Conservation (phyloP, 2,329 filamentous ascomycete genomes). For the Claviceps pusilla region DNA sequence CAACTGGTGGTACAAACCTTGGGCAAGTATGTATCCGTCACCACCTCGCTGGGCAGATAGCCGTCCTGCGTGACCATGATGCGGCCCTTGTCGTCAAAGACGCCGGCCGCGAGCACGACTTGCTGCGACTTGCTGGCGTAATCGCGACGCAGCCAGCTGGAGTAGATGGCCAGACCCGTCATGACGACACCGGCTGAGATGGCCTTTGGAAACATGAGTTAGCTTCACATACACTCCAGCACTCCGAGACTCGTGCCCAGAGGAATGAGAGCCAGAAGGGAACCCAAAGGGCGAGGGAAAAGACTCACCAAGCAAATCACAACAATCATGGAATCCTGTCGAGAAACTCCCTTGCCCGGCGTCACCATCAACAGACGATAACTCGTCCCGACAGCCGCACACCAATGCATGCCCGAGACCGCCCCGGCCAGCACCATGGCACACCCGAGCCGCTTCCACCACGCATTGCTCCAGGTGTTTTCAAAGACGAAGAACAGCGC, state of each 20-base stretch:
- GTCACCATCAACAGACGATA: constrained; percentile 40
- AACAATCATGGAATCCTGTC: constrained; percentile 32
- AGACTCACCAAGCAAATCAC: constrained; percentile 52
- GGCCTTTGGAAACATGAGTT: constrained; percentile 26
- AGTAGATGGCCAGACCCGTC: constrained; percentile 32
- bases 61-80: constrained; percentile 58
- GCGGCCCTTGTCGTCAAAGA: constrained; percentile 52
- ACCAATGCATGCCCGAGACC: constrained; percentile 79
- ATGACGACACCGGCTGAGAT: constrained; percentile 47
- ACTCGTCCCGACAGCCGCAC: constrained; percentile 52
- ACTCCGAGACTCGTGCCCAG: neutral
- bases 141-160: constrained; percentile 28
- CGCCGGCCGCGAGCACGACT: constrained; percentile 42
- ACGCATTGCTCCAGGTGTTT: constrained; percentile 59
- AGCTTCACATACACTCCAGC: neutral
- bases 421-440: constrained; percentile 56
- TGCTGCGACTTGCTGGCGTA: constrained; percentile 47
- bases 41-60: constrained; percentile 54
- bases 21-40: constrained; percentile 63
- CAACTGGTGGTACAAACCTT: constrained; percentile 25
- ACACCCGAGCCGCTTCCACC: constrained; percentile 57
- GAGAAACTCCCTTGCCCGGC: constrained; percentile 9
- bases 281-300: neutral
- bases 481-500: constrained; percentile 63
- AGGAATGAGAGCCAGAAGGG: neutral